Base-by-base conservation (phyloP, 164 flowering plant species). In the Warburgia ugandensis region DNA sequence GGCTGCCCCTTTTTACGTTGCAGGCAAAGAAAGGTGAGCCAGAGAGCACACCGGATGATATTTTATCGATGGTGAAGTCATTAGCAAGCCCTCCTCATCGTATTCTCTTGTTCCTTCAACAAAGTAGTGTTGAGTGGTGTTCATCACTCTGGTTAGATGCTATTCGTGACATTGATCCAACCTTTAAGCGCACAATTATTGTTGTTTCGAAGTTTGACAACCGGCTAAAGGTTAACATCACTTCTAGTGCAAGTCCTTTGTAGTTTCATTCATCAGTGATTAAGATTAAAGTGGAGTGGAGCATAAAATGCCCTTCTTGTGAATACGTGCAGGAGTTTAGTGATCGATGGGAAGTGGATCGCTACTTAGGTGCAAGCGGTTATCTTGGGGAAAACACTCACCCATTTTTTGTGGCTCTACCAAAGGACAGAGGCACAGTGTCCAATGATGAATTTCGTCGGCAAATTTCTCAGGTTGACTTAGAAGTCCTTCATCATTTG, bases 1-100 rank as follows among this genome's bases (percentile, higher is more conserved):
- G 16, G 7, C 3, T 16, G 16, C 2, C 1, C 20, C 13, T 13
- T 25, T 13, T 12, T 3, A 12, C 27, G 56, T 58, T 53, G 35
- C 77, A 92, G 99, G 91, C 97, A 12, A 92, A 84, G 79, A 92
- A 84, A 61, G 99, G 96, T 58, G 97, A 92, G 50, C 99, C 97
- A 2, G 96, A 86, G 52, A 83, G 58, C 49, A 92, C 99, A 1
- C 99, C 97, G 37, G 95, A 86, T 27, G 96, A 92, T 52, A 92
- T 92, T 48, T 69, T 88, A 35, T 71, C 94, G 13, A 92, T 89
- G 99, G 99, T 92, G 57, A 92, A 92, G 73, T 73, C 94, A 26
- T 59, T 92, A 48, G 97, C 99, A 57, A 68, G 83, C 69, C 99
- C 99, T 60, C 97, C 99, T 12, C 87, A 92, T 66, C 91, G 99